Evolutionary conservation across 176 grass and related monocot genomes (phyloP).

Genomic region (Bolboschoenus planiculmis): DNA sequence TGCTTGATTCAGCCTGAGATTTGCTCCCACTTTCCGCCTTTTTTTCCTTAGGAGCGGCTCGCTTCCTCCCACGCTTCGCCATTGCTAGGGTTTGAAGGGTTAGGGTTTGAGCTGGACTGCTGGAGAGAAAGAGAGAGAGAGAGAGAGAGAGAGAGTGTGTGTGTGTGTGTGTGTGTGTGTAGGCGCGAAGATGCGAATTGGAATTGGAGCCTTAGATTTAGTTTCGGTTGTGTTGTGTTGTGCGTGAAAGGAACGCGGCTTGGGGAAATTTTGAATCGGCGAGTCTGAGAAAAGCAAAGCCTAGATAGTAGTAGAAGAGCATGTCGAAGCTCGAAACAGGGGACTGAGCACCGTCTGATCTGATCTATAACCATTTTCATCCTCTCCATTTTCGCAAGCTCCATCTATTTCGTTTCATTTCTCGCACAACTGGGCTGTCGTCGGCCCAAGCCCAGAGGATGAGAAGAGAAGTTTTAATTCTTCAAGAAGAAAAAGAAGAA

Average conservation of each 20-base stretch:
- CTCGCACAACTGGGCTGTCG: too few relatives aligned
- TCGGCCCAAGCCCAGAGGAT: too few relatives aligned
- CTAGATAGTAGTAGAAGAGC: too few relatives aligned
- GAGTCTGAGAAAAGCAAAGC: background rate
- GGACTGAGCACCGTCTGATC: background rate
- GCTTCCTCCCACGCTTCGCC: constrained; percentile 8
- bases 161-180: background rate
- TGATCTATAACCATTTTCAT: too few relatives aligned
- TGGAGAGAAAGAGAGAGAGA: background rate
- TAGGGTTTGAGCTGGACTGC: background rate
- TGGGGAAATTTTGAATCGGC: background rate
- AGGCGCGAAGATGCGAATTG: background rate
- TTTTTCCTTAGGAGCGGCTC: background rate
- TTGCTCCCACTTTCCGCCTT: too few relatives aligned
- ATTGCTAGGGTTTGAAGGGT: background rate
- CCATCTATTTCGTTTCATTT: too few relatives aligned
- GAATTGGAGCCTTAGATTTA: background rate
- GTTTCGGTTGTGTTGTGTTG: background rate
- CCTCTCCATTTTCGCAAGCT: too few relatives aligned
- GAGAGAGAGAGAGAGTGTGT: too few relatives aligned
- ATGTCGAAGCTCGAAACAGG: too few relatives aligned
- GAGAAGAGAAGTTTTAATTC: too few relatives aligned
- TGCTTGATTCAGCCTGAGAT: background rate
- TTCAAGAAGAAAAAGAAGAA: too few relatives aligned
- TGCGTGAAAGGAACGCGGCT: background rate